Base-by-base conservation (phyloP, 257 asterid species). In the Solanum corneliomulleri region DNA sequence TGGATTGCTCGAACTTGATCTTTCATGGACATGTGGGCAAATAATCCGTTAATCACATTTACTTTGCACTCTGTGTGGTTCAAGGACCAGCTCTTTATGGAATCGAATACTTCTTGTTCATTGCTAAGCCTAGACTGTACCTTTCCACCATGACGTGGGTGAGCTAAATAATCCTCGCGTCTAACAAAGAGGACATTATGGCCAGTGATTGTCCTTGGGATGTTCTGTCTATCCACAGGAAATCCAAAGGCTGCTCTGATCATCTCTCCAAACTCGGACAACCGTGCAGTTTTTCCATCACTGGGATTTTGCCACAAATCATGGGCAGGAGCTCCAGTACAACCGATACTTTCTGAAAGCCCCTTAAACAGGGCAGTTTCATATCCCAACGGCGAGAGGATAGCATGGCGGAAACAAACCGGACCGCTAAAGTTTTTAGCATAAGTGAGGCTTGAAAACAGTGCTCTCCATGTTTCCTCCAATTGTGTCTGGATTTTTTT, bases 191-290 rank as follows among this genome's bases (percentile, higher is more conserved):
- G 98, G 86, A 97, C 88, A 89, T 94, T 95, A 44, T 31, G 96
- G 86, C 91, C 92, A 1, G 93, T 89, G 62, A 29, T 87, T 11
- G 91, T 89, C 85, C 88, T 93, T 21, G 88, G 85, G 45, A 41
- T 78, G 35, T 21, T 92, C 83, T 88, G 94, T 64, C 92, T 88
- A 39, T 95, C 93, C 68, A 93, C 88, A 7, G 96, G 99, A 45
- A 94, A 88, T 72, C 94, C 97, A 82, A 97, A 93, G n/a, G 97
- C 92, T 41, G 99, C 95, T 87, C 94, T 91, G 86, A 96, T 92
- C 99, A 97, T 97, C 90, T 97, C 99, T 10, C 99, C 99, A 35
- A 97, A 97, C 89, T 97, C 99, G 6, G 98, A 93, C 25, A 97
- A 78, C 74, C 99, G 95, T 80, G 99, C 98, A 23, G 98, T 96